Conservation (phyloP, 106 monocot species). For the Dendrobium officinale region DNA sequence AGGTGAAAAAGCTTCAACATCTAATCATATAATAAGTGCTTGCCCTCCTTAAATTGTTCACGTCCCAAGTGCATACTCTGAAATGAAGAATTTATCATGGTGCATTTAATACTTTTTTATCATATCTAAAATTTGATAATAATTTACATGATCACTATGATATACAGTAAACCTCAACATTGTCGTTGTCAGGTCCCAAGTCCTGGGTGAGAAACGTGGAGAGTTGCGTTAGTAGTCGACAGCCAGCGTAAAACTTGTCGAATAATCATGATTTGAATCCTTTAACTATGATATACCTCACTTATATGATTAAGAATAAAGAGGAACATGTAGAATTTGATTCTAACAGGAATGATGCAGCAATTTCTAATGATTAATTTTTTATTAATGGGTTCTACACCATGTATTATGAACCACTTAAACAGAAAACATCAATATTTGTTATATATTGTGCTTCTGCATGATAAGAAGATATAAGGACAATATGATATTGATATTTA, state of each 20-base stretch:
- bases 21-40: background rate
- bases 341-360: background rate
- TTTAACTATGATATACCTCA: background rate
- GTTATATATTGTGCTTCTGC: background rate
- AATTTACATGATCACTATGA: background rate
- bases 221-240: no score
- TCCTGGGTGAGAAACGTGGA: no score
- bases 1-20: background rate
- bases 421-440: background rate
- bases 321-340: background rate
- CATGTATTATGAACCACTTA: background rate
- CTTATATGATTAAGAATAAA: slow-evolving; percentile 1
- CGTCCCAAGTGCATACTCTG: no score
- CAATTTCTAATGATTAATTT: background rate
- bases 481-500: background rate
- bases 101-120: background rate
- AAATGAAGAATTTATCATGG: background rate
- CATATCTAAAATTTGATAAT: background rate
- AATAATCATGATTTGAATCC: no score
- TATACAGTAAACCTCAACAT: no score
- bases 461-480: background rate
- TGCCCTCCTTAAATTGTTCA: no score
- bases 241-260: no score
- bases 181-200: no score
- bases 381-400: background rate